Evolutionary conservation across 2,329 filamentous ascomycete genomes (phyloP), one percentile per base, ranked within the genome.

Genomic region (Fusarium sulawesiense): DNA sequence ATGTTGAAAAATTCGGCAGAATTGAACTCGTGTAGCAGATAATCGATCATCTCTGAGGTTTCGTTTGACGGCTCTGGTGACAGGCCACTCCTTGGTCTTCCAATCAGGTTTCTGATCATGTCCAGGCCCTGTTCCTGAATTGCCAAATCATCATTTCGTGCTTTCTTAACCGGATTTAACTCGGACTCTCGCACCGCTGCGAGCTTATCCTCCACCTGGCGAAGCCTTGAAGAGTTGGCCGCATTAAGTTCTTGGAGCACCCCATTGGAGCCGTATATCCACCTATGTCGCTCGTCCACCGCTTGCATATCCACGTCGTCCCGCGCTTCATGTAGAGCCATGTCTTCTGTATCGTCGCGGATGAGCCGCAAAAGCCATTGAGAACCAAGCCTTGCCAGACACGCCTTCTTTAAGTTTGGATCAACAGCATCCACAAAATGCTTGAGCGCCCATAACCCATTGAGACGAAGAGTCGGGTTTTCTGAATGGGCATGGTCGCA

Each of bases 361-460:
- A 98, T 92, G 23, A 96, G 85, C 63, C 91, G 90, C 66, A 95
- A 87, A 14, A 98, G 85, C 93, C 93, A 97, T 13, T 88, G 89
- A 1, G 93, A 87, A 11, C 90, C 90, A 6, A 98, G 85, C 75
- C 92, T 89, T 51, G 94, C 89, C 14, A 98, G 82, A 64, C 93
- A 93, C 49, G 88, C 86, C 74, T 91, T 91, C 80, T 96, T 97
- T 71, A 92, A 83, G 14, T 91, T 87, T 46, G 91, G 89, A 20
- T 87, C 86, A 8, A 92, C 88, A 23, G 89, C 90, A 68, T 92
- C 87, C 4, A 97, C 91, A 51, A 98, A 86, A 80, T 98, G 93
- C 77, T 98, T 98, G 61, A 99, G 83, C 8, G 94, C 93, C 95
- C 96, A 99, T 3, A 99, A 81, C 23, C 94, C 94, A 74, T 96